Evolutionary conservation across 805 yeast species (phyloP), one percentile per base, ranked within the genome.

Genomic region (Candida schatavii): DNA sequence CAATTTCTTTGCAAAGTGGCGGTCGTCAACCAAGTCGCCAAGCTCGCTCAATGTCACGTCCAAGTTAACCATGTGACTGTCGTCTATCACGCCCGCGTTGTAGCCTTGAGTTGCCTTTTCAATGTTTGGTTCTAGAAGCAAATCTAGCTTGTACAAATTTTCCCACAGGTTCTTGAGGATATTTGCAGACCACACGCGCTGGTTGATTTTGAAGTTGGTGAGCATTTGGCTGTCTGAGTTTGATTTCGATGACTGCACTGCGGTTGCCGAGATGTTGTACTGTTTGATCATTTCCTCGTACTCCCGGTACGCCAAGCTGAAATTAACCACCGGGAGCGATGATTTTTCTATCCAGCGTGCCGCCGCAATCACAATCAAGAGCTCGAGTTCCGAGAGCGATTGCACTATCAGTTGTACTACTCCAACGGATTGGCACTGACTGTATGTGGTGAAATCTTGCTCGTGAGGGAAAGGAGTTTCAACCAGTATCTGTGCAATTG

Each of bases 131-230:
- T 75, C 80, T 4, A 72, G 54, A 7, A 86, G 52, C 4, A 87
- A 55, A 1, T 84, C 83, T 22, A 72, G 49, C n/a, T 65, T 64
- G 47, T 76, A 77, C 25, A 89, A 57, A 2, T 75, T 66, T 49
- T 86, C 93, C 97, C 97, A 89, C 28, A 86, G 77, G 30, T 77
- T 77, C 36, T 77, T 72, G 47, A 88, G 72, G 21, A 82, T 77
- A 26, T 68, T 75, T 42, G 80, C 69, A 3, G 80, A 65, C 88
- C 90, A 81, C 4, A 77, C 55, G 50, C 83, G 80, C 20, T 59
- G 67, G 36, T 56, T 60, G 33, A 70, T 55, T 44, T 59, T 62
- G 40, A 70, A 48, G 26, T 60, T 63, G 6, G 66, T 51, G 31
- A 59, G 42, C 31, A 64, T 54, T 9, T 37, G 26, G 38, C 61